Percentiles rank a stretch among this genome's conserved stretches.
Evolutionary conservation across 176 grass and related monocot genomes (phyloP).

Genomic region (Chrysopogon serrulatus): DNA sequence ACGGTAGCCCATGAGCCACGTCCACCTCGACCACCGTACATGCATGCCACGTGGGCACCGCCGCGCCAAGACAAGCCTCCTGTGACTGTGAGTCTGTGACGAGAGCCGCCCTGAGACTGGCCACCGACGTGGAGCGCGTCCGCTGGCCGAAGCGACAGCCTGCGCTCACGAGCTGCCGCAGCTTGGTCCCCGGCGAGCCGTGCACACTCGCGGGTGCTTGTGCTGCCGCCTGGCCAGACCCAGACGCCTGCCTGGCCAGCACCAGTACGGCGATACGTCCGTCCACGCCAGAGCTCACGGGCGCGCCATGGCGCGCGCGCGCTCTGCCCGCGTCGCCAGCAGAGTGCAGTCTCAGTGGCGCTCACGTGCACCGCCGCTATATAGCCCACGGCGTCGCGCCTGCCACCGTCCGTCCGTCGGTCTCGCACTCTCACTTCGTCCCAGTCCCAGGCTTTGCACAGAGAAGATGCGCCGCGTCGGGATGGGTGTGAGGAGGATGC

Average conservation of each 20-base stretch:
- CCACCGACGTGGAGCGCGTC: not conserved
- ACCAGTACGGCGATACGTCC: constrained; percentile 16
- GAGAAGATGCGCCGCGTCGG: too few species aligned
- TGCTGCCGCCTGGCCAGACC: not conserved
- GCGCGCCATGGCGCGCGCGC: constrained; percentile 15
- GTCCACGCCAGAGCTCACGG: constrained; percentile 34
- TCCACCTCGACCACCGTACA: not conserved
- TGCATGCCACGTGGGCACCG: not conserved
- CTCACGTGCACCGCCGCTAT: constrained; percentile 32
- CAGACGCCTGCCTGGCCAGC: not conserved
- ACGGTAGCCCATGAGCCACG: not conserved
- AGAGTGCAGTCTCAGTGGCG: not conserved
- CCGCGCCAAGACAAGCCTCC: constrained; percentile 18
- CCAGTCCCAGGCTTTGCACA: too few species aligned
- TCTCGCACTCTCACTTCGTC: not conserved
- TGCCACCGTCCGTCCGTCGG: not conserved
- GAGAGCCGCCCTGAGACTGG: not conserved
- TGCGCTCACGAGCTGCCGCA: constrained; percentile 30
- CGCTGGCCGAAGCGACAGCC: not conserved
- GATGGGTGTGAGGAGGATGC: not conserved
- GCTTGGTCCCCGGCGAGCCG: constrained; percentile 27
- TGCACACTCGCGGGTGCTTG: not conserved
- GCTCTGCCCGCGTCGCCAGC: not conserved
- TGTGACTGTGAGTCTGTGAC: constrained; percentile 18
- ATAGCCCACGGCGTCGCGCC: not conserved